Conservation (phyloP, 352 stramenopile species). For the Phytopythium vexans region DNA sequence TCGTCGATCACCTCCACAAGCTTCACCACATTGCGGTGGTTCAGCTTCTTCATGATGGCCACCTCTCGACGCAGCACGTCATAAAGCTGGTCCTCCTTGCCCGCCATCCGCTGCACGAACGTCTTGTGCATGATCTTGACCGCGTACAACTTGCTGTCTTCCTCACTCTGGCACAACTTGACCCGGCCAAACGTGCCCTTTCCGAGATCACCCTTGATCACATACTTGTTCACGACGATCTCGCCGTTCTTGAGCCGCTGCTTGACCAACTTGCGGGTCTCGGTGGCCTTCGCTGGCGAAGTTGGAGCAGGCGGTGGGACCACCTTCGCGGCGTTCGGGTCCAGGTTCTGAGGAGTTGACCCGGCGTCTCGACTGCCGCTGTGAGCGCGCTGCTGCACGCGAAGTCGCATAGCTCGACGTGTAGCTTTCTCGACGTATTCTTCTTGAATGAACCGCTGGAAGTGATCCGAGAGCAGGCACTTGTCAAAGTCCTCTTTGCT, state of each 20-base stretch:
- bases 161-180: constrained; percentile 77
- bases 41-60: constrained; percentile 96
- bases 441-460: constrained; percentile 85
- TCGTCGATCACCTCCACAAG: constrained; percentile 95
- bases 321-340: constrained; percentile 1
- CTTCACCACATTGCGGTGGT: constrained; percentile 91
- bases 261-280: constrained; percentile 81
- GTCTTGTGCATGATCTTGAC: constrained; percentile 91
- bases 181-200: constrained; percentile 89
- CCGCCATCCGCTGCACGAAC: constrained; percentile 86
- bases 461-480: constrained; percentile 76
- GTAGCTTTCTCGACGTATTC: constrained; percentile 85
- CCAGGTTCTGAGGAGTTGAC: too few species aligned
- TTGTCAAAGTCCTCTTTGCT: constrained; percentile 88
- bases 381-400: constrained; percentile 57
- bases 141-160: constrained; percentile 79
- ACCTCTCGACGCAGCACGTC: constrained; percentile 88
- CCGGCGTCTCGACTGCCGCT: constrained; percentile 9
- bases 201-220: constrained; percentile 89
- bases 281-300: constrained; percentile 60
- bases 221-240: constrained; percentile 93
- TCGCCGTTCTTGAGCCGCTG: constrained; percentile 81
- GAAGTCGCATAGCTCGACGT: constrained; percentile 73
- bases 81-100: constrained; percentile 82
- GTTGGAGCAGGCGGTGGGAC: constrained; percentile 28